A percentile compares a stretch with the other conserved stretches of the same genome.
Evolutionary conservation across 768 basidiomycete genomes (phyloP).

Genomic region (Amanita inopinata): DNA sequence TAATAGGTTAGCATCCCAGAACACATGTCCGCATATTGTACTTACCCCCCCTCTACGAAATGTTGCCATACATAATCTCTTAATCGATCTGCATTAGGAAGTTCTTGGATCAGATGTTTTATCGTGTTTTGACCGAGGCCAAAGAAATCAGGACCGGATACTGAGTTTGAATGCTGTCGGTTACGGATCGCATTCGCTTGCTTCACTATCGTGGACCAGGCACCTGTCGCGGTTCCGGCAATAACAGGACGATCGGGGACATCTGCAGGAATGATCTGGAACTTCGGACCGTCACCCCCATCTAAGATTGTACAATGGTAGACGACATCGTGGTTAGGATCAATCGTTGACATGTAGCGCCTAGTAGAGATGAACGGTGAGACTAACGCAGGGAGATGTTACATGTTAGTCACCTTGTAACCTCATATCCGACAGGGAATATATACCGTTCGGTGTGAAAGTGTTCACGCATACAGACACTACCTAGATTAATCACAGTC

Average conservation of each 20-base stretch:
- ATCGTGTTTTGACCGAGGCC: slow-evolving; percentile 82
- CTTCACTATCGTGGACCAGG: slow-evolving; percentile 78
- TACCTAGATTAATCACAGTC: slow-evolving; percentile 68
- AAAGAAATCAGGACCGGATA: slow-evolving; percentile 85
- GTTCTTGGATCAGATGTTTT: slow-evolving; percentile 83
- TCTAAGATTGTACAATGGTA: slow-evolving; percentile 81
- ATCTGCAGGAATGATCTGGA: slow-evolving; percentile 73
- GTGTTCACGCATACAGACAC: slow-evolving; percentile 73
- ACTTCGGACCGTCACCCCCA: slow-evolving; percentile 79
- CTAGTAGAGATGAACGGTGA: slow-evolving; percentile 25
- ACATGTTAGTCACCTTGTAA: slow-evolving; percentile 47
- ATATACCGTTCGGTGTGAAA: slow-evolving; percentile 86
- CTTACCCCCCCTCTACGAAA: slow-evolving; percentile 80
- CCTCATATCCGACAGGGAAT: slow-evolving; percentile 81
- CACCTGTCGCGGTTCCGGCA: slow-evolving; percentile 82
- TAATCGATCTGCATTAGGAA: slow-evolving; percentile 60
- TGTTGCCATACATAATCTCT: slow-evolving; percentile 83
- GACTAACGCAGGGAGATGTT: slow-evolving; percentile 1
- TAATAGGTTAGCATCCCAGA: not conserved
- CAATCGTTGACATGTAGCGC: slow-evolving; percentile 69
- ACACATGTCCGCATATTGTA: slow-evolving; percentile 16
- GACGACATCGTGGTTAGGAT: slow-evolving; percentile 55
- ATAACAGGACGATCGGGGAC: slow-evolving; percentile 61
- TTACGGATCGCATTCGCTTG: slow-evolving; percentile 75
- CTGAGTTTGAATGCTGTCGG: slow-evolving; percentile 76